phyloP scores from a whole-genome alignment of 306 rosid genomes.

The Glycine soja region DNA sequence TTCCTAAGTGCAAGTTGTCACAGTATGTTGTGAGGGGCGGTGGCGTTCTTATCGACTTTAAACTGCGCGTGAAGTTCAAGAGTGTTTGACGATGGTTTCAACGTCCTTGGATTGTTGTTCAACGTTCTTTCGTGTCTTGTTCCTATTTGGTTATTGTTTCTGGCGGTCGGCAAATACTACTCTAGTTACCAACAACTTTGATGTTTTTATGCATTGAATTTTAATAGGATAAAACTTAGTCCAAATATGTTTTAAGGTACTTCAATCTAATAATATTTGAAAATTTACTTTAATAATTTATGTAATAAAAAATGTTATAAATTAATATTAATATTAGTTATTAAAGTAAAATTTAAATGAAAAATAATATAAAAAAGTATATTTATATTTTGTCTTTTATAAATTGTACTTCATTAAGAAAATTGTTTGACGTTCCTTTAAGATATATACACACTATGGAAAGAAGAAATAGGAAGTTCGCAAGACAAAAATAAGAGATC shows the following conservation, averaged over 20 bases:
- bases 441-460: too few relatives aligned
- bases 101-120: slow-evolving; percentile 18
- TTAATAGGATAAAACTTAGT: background rate
- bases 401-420: background rate
- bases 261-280: background rate
- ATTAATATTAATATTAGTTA: background rate
- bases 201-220: background rate
- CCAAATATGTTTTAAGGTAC: background rate
- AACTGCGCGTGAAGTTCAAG: slow-evolving; percentile 36
- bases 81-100: background rate
- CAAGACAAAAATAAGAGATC: too few relatives aligned
- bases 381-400: background rate
- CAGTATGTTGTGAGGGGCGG: background rate
- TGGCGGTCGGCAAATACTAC: background rate
- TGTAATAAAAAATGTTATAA: background rate
- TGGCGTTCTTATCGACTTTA: background rate
- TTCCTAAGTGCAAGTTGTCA: background rate
- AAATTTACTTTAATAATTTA: background rate
- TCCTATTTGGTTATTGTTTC: slow-evolving; percentile 11
- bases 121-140: slow-evolving; percentile 36
- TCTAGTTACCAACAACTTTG: background rate
- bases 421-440: background rate
- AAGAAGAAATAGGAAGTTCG: too few relatives aligned
- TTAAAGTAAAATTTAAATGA: background rate
- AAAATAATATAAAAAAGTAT: background rate